A percentile compares a stretch with the other conserved stretches of the same genome.
Evolutionary conservation across 2,329 filamentous ascomycete species (phyloP).

Genomic region (Talaromyces piceae): DNA sequence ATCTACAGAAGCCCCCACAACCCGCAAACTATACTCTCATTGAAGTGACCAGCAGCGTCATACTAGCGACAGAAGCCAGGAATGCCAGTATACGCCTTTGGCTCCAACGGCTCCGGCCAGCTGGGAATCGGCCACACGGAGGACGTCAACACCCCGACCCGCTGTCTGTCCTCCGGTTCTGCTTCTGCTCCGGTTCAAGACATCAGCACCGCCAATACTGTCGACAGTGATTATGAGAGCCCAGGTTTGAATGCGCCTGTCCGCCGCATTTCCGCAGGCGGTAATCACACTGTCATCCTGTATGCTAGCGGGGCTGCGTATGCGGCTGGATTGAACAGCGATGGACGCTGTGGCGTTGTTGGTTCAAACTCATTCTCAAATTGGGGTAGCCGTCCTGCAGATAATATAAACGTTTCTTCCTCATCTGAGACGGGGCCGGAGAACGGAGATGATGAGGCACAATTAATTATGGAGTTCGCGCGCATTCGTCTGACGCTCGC

Average conservation of each 20-base stretch:
- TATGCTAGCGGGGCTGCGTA: slow-evolving; percentile 54
- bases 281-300: slow-evolving; percentile 78
- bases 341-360: slow-evolving; percentile 36
- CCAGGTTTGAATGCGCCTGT: slow-evolving; percentile 6
- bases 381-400: too few relatives aligned
- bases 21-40: neutral
- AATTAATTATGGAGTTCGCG: too few relatives aligned
- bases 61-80: neutral
- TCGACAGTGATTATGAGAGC: slow-evolving; percentile 34
- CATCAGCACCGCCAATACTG: neutral
- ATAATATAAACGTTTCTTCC: too few relatives aligned
- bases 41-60: neutral
- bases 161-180: slow-evolving; percentile 47
- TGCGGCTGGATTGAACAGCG: slow-evolving; percentile 55
- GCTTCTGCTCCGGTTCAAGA: too few relatives aligned
- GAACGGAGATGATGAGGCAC: slow-evolving; percentile 1
- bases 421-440: neutral
- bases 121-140: slow-evolving; percentile 64
- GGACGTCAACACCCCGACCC: slow-evolving; percentile 61
- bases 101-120: slow-evolving; percentile 71
- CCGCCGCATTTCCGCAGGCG: slow-evolving; percentile 55
- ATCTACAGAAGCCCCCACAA: neutral
- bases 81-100: slow-evolving; percentile 57
- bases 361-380: too few relatives aligned
- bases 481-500: slow-evolving; percentile 17